phyloP scores from a whole-genome alignment of 1,139 yeast species.

The Yamadazyma epiphylla region DNA sequence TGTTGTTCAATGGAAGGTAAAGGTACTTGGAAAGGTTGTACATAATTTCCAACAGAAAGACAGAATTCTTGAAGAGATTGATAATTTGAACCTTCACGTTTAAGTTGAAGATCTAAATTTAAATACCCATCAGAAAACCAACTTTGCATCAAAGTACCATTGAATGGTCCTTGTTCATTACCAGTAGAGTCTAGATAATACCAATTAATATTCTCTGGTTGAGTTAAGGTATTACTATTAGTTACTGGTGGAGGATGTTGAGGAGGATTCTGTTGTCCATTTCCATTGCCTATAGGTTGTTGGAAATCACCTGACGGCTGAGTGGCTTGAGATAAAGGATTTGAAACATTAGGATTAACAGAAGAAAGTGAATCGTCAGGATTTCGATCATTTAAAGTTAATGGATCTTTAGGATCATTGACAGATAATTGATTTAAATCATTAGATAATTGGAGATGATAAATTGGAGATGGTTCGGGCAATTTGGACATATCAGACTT shows the following conservation, averaged over 20 bases:
- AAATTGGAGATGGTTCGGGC: constrained; percentile 28
- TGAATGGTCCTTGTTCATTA: constrained; percentile 77
- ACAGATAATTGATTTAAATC: too few species aligned
- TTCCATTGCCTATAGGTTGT: background rate
- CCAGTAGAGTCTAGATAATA: constrained; percentile 68
- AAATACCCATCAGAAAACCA: constrained; percentile 71
- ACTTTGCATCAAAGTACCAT: constrained; percentile 70
- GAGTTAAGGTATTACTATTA: constrained; percentile 2
- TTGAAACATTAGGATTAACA: background rate
- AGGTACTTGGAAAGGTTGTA: constrained; percentile 62
- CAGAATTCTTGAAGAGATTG: constrained; percentile 45
- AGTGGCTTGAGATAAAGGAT: background rate
- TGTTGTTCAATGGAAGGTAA: constrained; percentile 21
- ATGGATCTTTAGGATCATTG: background rate
- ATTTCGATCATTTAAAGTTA: background rate
- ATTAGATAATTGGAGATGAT: constrained; percentile 30
- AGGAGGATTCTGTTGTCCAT: too few species aligned
- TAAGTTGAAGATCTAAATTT: constrained; percentile 49
- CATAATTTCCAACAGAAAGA: constrained; percentile 42
- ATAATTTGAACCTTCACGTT: constrained; percentile 49
- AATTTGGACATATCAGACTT: constrained; percentile 20
- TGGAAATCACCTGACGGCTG: background rate
- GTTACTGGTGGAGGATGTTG: background rate
- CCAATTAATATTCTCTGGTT: constrained; percentile 56
- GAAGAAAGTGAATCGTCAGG: background rate